phyloP scores from a whole-genome alignment of 1,284 basidiomycete genomes.

The Schizophyllum amplum region DNA sequence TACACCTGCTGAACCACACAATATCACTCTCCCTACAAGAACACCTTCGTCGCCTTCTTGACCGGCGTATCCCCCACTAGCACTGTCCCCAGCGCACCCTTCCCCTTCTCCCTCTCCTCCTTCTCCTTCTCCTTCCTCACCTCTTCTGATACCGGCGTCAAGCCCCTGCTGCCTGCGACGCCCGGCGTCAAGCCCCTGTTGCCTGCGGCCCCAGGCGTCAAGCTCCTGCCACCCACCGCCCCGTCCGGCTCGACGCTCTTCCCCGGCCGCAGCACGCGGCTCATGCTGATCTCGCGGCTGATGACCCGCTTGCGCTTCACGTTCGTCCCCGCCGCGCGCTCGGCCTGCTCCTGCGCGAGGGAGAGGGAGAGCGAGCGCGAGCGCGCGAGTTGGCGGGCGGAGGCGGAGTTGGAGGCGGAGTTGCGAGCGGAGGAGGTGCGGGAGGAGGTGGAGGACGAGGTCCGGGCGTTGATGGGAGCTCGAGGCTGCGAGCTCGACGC shows the following conservation, averaged over 20 bases:
- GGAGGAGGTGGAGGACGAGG: not conserved
- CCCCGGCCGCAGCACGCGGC: slow-evolving; percentile 48
- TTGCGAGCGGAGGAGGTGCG: slow-evolving; percentile 16
- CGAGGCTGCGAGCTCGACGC: not conserved
- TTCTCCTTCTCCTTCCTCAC: slow-evolving; percentile 7
- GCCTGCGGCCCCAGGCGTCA: slow-evolving; percentile 16
- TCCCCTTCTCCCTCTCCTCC: slow-evolving; percentile 16
- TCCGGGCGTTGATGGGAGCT: not conserved
- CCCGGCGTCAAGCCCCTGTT: slow-evolving; percentile 7
- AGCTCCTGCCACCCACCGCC: not conserved
- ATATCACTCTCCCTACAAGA: not conserved
- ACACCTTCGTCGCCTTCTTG: slow-evolving; percentile 5
- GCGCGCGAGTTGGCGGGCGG: slow-evolving; percentile 17
- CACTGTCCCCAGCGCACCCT: slow-evolving; percentile 9
- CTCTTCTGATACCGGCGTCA: slow-evolving; percentile 10
- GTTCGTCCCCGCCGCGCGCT: slow-evolving; percentile 26
- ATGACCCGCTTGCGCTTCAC: slow-evolving; percentile 35
- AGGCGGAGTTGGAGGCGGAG: slow-evolving; percentile 1
- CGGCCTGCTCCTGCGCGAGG: slow-evolving; percentile 41
- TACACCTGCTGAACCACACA: too few relatives aligned
- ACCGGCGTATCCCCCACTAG: slow-evolving; percentile 10
- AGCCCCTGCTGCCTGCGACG: not conserved
- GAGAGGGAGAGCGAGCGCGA: slow-evolving; percentile 61
- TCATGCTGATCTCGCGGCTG: slow-evolving; percentile 67
- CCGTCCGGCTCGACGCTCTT: not conserved